phyloP scores from a whole-genome alignment of 768 basidiomycete species.

The Rubroboletus satanas region DNA sequence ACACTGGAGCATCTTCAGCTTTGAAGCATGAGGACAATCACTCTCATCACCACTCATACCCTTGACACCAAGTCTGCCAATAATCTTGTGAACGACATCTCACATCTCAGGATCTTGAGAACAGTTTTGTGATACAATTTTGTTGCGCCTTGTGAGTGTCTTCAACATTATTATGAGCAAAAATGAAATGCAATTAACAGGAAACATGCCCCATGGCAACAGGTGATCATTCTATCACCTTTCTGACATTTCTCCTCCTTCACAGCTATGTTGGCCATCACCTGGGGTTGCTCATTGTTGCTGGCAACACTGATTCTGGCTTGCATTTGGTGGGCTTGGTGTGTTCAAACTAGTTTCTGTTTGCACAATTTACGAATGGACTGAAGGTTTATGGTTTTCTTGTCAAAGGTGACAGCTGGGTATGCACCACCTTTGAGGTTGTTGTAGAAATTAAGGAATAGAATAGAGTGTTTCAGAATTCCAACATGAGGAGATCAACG shows the following conservation, averaged over 20 bases:
- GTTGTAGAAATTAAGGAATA: too few relatives aligned
- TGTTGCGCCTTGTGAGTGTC: background rate
- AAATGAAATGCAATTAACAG: background rate
- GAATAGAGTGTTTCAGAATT: too few relatives aligned
- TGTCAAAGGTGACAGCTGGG: too few relatives aligned
- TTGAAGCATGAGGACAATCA: background rate
- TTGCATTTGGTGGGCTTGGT: background rate
- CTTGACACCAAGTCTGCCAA: background rate
- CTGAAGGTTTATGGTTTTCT: background rate
- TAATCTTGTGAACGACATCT: background rate
- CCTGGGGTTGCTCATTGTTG: background rate
- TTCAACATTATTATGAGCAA: background rate
- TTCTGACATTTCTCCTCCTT: background rate
- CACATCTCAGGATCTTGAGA: conserved; percentile 1
- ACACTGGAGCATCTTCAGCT: background rate
- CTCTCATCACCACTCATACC: conserved; percentile 12
- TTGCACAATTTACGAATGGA: background rate
- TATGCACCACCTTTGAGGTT: too few relatives aligned
- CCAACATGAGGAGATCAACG: too few relatives aligned
- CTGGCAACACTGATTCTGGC: background rate
- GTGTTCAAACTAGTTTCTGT: background rate
- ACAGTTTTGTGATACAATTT: background rate
- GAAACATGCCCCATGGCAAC: background rate
- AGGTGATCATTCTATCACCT: background rate
- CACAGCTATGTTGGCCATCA: background rate